phyloP scores from a whole-genome alignment of 768 basidiomycete species.

The Mycena kentingensis region DNA sequence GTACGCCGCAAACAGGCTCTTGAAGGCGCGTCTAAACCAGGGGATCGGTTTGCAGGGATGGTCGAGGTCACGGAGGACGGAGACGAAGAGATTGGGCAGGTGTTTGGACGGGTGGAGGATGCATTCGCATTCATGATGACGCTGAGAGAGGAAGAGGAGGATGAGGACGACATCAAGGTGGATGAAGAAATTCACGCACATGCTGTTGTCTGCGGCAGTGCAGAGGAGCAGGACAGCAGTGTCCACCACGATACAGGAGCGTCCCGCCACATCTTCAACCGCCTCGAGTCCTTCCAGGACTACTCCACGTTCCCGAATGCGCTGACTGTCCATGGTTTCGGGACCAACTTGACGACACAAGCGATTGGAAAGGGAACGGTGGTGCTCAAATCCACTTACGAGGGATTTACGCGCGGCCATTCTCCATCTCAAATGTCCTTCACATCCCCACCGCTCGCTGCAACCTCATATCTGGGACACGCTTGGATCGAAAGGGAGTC shows the following conservation, averaged over 20 bases:
- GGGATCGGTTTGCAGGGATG: conserved; percentile 12
- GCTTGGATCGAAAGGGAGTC: conserved; percentile 16
- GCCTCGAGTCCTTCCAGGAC: neutral
- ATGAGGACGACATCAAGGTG: conserved; percentile 6
- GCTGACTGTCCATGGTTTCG: conserved; percentile 12
- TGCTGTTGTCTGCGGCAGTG: neutral
- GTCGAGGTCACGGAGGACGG: conserved; percentile 9
- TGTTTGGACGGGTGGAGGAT: neutral
- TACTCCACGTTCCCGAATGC: conserved; percentile 3
- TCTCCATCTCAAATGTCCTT: conserved; percentile 9
- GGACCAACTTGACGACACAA: conserved; percentile 3
- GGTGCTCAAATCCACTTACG: neutral
- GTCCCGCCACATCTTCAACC: conserved; percentile 6
- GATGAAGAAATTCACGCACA: conserved; percentile 8
- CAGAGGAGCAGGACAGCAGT: neutral
- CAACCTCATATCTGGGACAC: conserved; percentile 19
- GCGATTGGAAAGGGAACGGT: conserved; percentile 14
- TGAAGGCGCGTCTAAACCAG: neutral
- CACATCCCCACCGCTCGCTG: conserved; percentile 11
- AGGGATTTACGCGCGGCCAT: neutral
- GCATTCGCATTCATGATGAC: conserved; percentile 1
- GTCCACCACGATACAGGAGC: conserved; percentile 14
- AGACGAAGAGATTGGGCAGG: conserved; percentile 1
- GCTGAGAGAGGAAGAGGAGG: neutral
- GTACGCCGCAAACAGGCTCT: conserved; percentile 3